Conservation (phyloP, 148 eudicot species). For the Rhododendron griersonianum region DNA sequence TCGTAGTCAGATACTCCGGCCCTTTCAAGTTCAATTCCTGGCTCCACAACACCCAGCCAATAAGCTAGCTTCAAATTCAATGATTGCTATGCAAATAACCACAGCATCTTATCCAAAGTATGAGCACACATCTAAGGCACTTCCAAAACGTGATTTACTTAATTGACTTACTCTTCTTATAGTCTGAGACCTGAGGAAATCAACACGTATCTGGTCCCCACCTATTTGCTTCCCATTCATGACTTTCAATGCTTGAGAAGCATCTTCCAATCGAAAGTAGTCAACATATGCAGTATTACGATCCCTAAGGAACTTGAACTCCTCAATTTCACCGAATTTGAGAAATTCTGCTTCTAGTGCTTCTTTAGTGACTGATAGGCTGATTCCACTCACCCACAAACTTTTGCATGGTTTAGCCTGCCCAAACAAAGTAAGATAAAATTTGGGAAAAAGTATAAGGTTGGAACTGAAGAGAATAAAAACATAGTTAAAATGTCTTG, state of each 20-base stretch:
- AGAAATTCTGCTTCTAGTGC: slow-evolving; percentile 65
- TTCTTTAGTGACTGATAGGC: slow-evolving; percentile 65
- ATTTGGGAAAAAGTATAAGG: background rate
- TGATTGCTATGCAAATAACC: background rate
- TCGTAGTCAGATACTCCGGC: background rate
- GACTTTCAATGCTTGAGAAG: slow-evolving; percentile 58
- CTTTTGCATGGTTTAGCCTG: slow-evolving; percentile 94
- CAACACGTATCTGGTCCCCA: slow-evolving; percentile 71
- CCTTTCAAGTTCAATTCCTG: background rate
- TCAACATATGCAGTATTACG: slow-evolving; percentile 77
- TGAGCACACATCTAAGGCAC: background rate
- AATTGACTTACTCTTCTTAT: slow-evolving; percentile 52
- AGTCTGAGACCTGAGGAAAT: slow-evolving; percentile 77
- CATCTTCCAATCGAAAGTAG: slow-evolving; percentile 71
- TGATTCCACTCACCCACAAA: slow-evolving; percentile 87
- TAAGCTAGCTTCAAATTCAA: background rate
- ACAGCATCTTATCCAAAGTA: background rate
- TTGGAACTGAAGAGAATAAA: background rate
- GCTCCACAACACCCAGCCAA: background rate
- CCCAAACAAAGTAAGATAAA: slow-evolving; percentile 1
- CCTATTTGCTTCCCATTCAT: slow-evolving; percentile 70
- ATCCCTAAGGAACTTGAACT: slow-evolving; percentile 73
- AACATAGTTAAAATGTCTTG: background rate
- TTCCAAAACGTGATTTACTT: slow-evolving; percentile 1
- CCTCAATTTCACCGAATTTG: slow-evolving; percentile 78